phyloP scores from a whole-genome alignment of 2,329 filamentous ascomycete genomes.

The Colletotrichum orchidophilum region DNA sequence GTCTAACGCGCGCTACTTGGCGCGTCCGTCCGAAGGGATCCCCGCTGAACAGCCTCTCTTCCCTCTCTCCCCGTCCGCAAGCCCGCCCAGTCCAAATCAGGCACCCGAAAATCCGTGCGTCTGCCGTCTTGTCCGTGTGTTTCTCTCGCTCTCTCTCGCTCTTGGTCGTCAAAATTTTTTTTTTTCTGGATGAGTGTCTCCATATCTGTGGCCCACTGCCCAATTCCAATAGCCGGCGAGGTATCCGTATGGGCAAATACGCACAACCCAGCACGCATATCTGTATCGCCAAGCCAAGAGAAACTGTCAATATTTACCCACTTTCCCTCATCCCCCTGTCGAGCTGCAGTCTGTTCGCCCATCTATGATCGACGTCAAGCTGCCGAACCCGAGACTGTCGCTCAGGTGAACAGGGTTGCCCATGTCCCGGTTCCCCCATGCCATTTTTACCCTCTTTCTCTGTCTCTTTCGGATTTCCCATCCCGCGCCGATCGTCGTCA shows the following conservation, averaged over 20 bases:
- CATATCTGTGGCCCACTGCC: background rate
- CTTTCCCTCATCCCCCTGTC: constrained; percentile 3
- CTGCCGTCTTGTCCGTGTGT: constrained; percentile 1
- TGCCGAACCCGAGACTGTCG: constrained; percentile 23
- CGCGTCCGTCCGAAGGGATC: background rate
- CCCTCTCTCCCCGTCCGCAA: background rate
- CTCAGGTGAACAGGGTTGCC: background rate
- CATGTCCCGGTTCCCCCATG: background rate
- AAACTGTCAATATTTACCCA: background rate
- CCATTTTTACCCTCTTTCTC: background rate
- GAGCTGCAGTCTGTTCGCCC: constrained; percentile 5
- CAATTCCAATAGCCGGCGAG: background rate
- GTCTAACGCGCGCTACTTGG: background rate
- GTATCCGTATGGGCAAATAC: background rate
- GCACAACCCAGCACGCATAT: background rate
- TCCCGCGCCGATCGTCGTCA: background rate
- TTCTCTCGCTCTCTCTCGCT: too few relatives aligned
- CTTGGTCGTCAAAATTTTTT: background rate
- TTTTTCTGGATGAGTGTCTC: background rate
- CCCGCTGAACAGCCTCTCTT: background rate
- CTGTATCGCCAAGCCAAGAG: background rate
- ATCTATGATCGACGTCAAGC: constrained; percentile 21
- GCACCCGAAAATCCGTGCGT: constrained; percentile 7
- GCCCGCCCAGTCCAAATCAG: background rate
- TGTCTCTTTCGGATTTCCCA: background rate